Base-by-base conservation (phyloP, 2,329 filamentous ascomycete genomes). In the Aspergillus luchuensis region DNA sequence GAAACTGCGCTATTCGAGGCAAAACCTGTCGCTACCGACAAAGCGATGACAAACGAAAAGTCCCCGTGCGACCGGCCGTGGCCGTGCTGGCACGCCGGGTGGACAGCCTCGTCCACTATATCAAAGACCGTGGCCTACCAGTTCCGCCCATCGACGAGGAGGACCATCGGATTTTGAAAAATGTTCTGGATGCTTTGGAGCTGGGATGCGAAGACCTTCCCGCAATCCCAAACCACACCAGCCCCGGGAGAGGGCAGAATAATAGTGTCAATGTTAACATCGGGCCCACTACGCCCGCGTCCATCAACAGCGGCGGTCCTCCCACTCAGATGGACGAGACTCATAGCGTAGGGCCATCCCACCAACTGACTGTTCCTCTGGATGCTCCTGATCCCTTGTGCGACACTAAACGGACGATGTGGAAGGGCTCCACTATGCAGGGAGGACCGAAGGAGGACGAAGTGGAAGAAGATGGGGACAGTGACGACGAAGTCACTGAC, bases 21-120 rank as follows among this genome's bases (percentile, higher is more conserved):
- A 76, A 75, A 55, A 68, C 69, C 15, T 77, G 74, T 65, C 74
- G 68, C 54, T 76, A 76, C 39, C 74, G 76, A 25, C 73, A 73
- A 68, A 72, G 72, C 15, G 74, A 76, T 41, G 74, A 75, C 39
- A 76, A 75, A 60, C 68, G 74, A 28, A 76, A 38, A 33, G 28
- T 53, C 8, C 56, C 56, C 2, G 36, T 58, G 8, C 56, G 56
- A 7, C 41, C 28, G 21, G 41, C 47, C 4, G 30, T 52, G 15
- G 28, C 45, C 10, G 21, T 58, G 8, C 38, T 58, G 11, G 56
- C 48, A 3, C 36, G 30, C 17, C 30, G 74, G 43, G 73, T 77
- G 36, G 73, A 76, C 56, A 73, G 76, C 58, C 65, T 76, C 7
- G 71, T 64, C 52, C 70, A 74, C n/a, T 79, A 77, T 19, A 79